These are phyloP conservation scores for Phytophthora pistaciae DNA, from an alignment of 352 stramenopile species.

Conservation along the genomic window DNA sequence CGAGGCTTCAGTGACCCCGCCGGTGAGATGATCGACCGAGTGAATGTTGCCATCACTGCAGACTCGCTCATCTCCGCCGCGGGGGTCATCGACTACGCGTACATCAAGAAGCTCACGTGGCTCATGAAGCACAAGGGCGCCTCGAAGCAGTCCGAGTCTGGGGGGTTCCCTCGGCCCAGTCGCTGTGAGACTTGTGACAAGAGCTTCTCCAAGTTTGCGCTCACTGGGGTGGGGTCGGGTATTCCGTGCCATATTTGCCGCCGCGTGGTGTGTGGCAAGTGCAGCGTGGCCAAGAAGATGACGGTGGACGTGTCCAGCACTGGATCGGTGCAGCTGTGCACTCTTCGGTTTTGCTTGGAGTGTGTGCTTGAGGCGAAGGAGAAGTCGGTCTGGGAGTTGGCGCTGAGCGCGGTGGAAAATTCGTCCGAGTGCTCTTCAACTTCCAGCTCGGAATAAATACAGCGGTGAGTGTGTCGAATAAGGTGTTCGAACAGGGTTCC, in stretches of 20 bases:
- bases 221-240: not conserved
- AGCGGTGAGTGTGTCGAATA: too few species aligned
- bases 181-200: conserved; percentile 34
- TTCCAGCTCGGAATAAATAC: conserved; percentile 12
- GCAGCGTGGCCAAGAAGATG: conserved; percentile 59
- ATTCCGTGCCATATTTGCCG: conserved; percentile 52
- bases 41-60: conserved; percentile 27
- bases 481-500: too few species aligned
- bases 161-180: conserved; percentile 12
- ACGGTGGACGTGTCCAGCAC: conserved; percentile 52
- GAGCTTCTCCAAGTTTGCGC: conserved; percentile 16
- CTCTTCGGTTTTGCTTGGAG: conserved; percentile 52
- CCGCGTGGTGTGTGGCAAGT: conserved; percentile 47
- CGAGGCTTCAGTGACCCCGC: conserved; percentile 44
- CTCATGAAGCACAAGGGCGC: conserved; percentile 35
- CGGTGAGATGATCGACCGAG: conserved; percentile 34
- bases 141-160: not conserved
- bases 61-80: conserved; percentile 27
- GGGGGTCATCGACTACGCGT: conserved; percentile 46
- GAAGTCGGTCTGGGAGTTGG: conserved; percentile 50
- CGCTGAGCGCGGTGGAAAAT: conserved; percentile 23
- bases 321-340: conserved; percentile 31
- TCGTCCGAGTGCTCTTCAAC: conserved; percentile 11
- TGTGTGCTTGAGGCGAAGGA: conserved; percentile 61
- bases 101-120: conserved; percentile 58